A percentile compares a stretch with the other conserved stretches of the same genome.
These are phyloP conservation scores for Colletotrichum sp. DNA, from an alignment of 2,329 filamentous ascomycete species.

Conservation along the genomic window DNA sequence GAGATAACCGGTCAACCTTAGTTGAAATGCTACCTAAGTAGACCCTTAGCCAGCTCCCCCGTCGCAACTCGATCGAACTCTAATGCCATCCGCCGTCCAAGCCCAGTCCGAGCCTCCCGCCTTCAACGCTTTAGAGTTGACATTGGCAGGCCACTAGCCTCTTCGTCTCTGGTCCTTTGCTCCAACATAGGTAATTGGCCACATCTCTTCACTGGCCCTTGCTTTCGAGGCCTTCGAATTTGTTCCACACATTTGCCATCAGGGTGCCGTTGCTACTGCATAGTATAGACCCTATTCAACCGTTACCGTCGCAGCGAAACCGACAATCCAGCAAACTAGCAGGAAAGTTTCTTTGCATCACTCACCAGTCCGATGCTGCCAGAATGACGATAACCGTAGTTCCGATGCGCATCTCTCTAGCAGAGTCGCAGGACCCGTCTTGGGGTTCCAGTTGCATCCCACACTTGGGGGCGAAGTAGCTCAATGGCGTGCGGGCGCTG, in stretches of 20 bases:
- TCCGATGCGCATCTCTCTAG: background rate
- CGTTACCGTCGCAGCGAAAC: background rate
- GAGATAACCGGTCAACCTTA: background rate
- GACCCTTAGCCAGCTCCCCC: background rate
- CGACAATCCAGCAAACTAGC: background rate
- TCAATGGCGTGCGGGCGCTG: slow-evolving; percentile 10
- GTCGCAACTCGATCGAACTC: slow-evolving; percentile 2
- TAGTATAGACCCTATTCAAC: background rate
- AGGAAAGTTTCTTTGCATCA: background rate
- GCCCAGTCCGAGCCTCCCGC: slow-evolving; percentile 8
- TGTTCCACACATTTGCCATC: background rate
- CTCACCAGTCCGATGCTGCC: background rate
- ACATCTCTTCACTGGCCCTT: background rate
- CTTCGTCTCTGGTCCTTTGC: background rate
- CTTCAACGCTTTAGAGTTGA: slow-evolving; percentile 3
- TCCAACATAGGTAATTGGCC: background rate
- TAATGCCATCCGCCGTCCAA: background rate
- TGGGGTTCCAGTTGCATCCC: background rate
- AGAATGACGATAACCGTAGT: background rate
- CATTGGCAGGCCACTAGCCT: background rate
- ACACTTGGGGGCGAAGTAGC: background rate
- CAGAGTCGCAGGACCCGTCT: background rate
- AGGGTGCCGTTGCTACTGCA: background rate
- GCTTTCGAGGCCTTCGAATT: background rate
- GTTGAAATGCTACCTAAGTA: background rate